These are phyloP conservation scores for Triticum dicoccoides DNA, from an alignment of 176 grass and related monocot genomes.

Conservation along the genomic window DNA sequence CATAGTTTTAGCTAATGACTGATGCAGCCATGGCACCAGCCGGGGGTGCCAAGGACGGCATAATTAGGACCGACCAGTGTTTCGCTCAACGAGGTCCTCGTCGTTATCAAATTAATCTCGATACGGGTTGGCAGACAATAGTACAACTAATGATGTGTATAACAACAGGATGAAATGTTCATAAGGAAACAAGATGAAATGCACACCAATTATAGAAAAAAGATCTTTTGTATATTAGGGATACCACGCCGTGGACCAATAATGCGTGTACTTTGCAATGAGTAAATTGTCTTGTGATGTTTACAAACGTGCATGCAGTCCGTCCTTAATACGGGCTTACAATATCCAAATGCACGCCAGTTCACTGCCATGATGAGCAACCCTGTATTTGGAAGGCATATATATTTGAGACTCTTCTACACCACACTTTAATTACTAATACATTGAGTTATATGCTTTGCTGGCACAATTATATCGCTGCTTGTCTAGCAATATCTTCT, in stretches of 20 bases:
- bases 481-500: not conserved
- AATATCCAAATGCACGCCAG: not conserved
- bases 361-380: not conserved
- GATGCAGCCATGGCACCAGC: not conserved
- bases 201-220: no score
- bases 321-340: not conserved
- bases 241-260: not conserved
- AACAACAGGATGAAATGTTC: no score
- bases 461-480: not conserved
- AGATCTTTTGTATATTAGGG: no score
- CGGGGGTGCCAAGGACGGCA: not conserved
- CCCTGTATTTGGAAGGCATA: not conserved
- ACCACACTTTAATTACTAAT: not conserved
- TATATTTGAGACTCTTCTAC: not conserved
- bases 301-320: not conserved
- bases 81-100: not conserved
- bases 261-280: not conserved
- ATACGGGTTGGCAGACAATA: not conserved
- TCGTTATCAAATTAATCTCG: not conserved
- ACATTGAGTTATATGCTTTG: not conserved
- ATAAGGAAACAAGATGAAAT: no score
- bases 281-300: not conserved
- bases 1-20: not conserved
- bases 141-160: not conserved
- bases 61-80: not conserved